phyloP scores from a whole-genome alignment of 1,284 basidiomycete genomes.

The Trametes hirsuta region DNA sequence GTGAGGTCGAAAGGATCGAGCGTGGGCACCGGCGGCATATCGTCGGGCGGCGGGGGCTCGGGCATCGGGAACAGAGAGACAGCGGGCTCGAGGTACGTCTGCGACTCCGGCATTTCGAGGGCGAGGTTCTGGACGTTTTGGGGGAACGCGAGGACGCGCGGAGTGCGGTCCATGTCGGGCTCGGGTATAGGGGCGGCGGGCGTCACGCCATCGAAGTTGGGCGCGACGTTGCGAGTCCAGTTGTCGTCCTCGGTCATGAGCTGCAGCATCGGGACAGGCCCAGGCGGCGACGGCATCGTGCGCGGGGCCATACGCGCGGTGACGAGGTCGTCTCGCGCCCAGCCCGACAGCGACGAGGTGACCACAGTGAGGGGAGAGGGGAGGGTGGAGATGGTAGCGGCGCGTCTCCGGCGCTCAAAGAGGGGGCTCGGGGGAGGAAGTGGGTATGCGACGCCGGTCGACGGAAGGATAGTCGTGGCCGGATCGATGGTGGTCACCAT shows the following conservation, averaged over 20 bases:
- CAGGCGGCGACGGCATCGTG: background rate
- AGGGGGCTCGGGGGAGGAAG: conserved; percentile 19
- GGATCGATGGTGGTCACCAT: conserved; percentile 3
- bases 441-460: conserved; percentile 5
- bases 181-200: conserved; percentile 11
- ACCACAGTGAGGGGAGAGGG: conserved; percentile 36
- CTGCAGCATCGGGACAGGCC: background rate
- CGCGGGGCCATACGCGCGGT: conserved; percentile 14
- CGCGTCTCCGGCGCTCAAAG: conserved; percentile 27
- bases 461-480: conserved; percentile 1
- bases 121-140: conserved; percentile 11
- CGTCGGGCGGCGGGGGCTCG: conserved; percentile 2
- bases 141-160: conserved; percentile 25
- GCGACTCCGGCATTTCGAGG: background rate
- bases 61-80: background rate
- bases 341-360: conserved; percentile 37
- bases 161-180: conserved; percentile 30
- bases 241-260: background rate
- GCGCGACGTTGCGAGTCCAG: conserved; percentile 7
- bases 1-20: conserved; percentile 15
- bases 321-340: conserved; percentile 30
- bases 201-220: background rate
- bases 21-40: background rate
- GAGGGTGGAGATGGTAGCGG: conserved; percentile 27
- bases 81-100: background rate